phyloP scores from a whole-genome alignment of 2,329 filamentous ascomycete genomes.

The Aaosphaeria pasadenensis region DNA sequence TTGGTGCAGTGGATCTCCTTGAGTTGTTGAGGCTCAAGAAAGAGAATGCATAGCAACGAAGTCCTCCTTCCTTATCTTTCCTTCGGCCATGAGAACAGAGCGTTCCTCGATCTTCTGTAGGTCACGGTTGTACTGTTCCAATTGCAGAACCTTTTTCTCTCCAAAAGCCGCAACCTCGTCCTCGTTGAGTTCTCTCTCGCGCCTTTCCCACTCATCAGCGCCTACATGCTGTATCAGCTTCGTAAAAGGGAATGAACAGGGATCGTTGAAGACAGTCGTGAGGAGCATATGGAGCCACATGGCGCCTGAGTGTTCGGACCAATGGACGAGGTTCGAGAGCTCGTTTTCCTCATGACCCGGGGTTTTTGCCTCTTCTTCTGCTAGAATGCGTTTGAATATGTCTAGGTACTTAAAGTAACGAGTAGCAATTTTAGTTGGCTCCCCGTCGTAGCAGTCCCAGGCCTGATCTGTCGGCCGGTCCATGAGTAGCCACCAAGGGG shows the following conservation, averaged over 20 bases:
- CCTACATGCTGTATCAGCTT: constrained; percentile 12
- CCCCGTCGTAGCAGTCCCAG: constrained; percentile 21
- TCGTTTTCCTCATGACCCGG: constrained; percentile 19
- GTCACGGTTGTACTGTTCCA: constrained; percentile 4
- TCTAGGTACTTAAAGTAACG: constrained; percentile 28
- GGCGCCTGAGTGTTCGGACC: constrained; percentile 31
- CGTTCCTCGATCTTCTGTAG: constrained; percentile 1
- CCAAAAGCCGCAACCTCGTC: constrained; percentile 4
- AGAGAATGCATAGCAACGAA: background rate
- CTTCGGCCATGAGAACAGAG: background rate
- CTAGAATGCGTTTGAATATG: constrained; percentile 27
- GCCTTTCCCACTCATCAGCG: constrained; percentile 14
- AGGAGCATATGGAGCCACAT: constrained; percentile 27
- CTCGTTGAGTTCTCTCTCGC: constrained; percentile 13
- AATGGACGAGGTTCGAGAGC: constrained; percentile 32
- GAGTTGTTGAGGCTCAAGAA: background rate
- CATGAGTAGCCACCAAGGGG: constrained; percentile 31
- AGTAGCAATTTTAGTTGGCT: constrained; percentile 16
- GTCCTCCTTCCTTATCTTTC: background rate
- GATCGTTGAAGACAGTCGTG: constrained; percentile 29
- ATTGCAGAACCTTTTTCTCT: constrained; percentile 1
- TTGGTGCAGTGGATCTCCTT: too few species aligned
- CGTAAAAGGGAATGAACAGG: constrained; percentile 28
- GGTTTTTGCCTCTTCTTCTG: constrained; percentile 31
- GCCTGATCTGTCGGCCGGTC: constrained; percentile 22